Percentiles rank a stretch among this genome's conserved stretches.
These are phyloP conservation scores for Gaultheria prostrata DNA, from an alignment of 148 eudicot genomes.

Conservation along the genomic window DNA sequence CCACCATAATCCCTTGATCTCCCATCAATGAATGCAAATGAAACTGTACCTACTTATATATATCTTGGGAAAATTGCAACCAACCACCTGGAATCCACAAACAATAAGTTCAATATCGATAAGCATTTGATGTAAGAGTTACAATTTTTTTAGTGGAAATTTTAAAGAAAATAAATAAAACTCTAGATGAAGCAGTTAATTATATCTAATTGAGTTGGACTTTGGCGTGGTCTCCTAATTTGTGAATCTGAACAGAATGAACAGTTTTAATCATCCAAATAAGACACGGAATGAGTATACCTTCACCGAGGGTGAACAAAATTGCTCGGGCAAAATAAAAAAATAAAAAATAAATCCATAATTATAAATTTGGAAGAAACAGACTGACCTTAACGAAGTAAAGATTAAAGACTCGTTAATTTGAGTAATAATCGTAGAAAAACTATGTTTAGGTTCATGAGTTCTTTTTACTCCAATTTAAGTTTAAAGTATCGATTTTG, in stretches of 20 bases:
- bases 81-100: neutral
- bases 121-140: too few relatives aligned
- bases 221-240: too few relatives aligned
- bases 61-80: neutral
- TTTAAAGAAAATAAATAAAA: too few relatives aligned
- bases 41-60: neutral
- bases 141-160: too few relatives aligned
- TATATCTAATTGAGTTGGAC: too few relatives aligned
- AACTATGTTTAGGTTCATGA: neutral
- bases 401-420: neutral
- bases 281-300: too few relatives aligned
- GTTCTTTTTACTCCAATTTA: neutral
- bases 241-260: too few relatives aligned
- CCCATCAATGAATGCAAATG: slow-evolving; percentile 26
- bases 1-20: slow-evolving; percentile 23
- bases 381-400: neutral
- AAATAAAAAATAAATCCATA: neutral
- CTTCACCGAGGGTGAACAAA: too few relatives aligned
- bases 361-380: neutral
- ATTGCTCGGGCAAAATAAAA: too few relatives aligned
- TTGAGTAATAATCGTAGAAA: neutral
- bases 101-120: neutral
- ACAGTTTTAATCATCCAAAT: too few relatives aligned
- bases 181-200: too few relatives aligned
- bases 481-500: too few relatives aligned